These are phyloP conservation scores for Domatiomyces catenatus DNA, from an alignment of 2,329 filamentous ascomycete species.

Conservation along the genomic window DNA sequence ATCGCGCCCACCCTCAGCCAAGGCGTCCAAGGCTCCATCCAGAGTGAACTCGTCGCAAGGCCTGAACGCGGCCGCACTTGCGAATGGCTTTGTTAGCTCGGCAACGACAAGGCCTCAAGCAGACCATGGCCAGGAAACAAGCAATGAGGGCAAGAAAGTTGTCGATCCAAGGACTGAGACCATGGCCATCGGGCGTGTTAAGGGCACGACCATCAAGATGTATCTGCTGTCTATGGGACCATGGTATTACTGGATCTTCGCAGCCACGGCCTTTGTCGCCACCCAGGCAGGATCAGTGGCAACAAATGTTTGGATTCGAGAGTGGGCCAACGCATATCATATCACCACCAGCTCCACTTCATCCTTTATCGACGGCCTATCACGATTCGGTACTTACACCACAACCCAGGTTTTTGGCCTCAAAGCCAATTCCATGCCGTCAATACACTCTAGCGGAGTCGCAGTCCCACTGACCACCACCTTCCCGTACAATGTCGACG, in stretches of 20 bases:
- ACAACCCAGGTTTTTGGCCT: not conserved
- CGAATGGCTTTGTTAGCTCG: conserved; percentile 18
- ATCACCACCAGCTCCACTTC: conserved; percentile 17
- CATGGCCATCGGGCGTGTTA: conserved; percentile 75
- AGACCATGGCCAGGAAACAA: conserved; percentile 23
- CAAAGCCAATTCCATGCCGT: not conserved
- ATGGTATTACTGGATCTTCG: conserved; percentile 85
- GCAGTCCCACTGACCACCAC: not conserved
- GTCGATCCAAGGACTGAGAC: conserved; percentile 46
- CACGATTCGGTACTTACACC: not conserved
- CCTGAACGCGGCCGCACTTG: conserved; percentile 27
- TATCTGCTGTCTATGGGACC: conserved; percentile 87
- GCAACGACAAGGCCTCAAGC: conserved; percentile 26
- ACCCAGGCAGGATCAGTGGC: conserved; percentile 78
- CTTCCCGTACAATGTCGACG: conserved; percentile 45
- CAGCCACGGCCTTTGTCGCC: conserved; percentile 56
- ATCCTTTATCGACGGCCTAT: not conserved
- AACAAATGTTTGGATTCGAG: conserved; percentile 84
- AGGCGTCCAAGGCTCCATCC: conserved; percentile 59
- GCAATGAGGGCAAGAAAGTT: conserved; percentile 23
- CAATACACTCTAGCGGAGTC: not conserved
- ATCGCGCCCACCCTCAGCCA: conserved; percentile 54
- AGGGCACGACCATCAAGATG: conserved; percentile 68
- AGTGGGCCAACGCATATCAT: conserved; percentile 86
- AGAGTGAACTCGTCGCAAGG: conserved; percentile 54